Conservation (phyloP, 768 basidiomycete genomes). For the Favolaschia claudopus region DNA sequence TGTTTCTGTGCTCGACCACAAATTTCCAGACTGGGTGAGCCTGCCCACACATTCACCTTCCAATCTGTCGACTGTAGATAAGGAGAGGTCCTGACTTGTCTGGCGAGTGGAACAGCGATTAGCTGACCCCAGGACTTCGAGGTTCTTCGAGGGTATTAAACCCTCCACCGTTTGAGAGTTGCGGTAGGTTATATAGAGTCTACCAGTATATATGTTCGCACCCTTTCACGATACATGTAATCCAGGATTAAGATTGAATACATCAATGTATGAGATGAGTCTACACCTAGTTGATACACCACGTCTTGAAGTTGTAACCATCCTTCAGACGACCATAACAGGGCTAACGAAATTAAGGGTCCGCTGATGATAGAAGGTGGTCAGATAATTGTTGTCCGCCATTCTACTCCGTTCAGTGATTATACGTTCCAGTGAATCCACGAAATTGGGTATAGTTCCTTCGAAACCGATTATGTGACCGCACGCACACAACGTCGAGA, state of each 20-base stretch:
- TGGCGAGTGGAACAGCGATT: too few relatives aligned
- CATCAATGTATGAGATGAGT: too few relatives aligned
- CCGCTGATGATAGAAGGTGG: slow-evolving; percentile 9
- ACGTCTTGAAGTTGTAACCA: neutral
- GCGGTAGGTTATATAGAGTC: too few relatives aligned
- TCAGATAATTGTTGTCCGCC: slow-evolving; percentile 12
- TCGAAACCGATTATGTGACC: slow-evolving; percentile 18
- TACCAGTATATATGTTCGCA: too few relatives aligned
- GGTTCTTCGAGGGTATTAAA: too few relatives aligned
- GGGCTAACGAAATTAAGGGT: slow-evolving; percentile 15
- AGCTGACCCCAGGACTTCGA: too few relatives aligned
- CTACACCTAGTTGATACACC: too few relatives aligned
- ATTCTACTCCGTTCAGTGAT: slow-evolving; percentile 9
- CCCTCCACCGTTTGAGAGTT: too few relatives aligned
- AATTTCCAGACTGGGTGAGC: slow-evolving; percentile 1
- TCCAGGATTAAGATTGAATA: too few relatives aligned
- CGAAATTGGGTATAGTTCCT: slow-evolving; percentile 13
- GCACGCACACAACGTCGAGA: slow-evolving; percentile 24
- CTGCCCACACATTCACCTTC: neutral
- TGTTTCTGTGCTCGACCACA: slow-evolving; percentile 7
- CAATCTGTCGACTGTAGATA: neutral
- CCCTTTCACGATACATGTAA: too few relatives aligned
- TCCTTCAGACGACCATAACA: slow-evolving; percentile 21
- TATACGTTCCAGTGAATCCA: slow-evolving; percentile 18
- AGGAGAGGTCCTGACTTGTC: neutral